phyloP scores from a whole-genome alignment of 768 basidiomycete species.

The Collybia mongolica region DNA sequence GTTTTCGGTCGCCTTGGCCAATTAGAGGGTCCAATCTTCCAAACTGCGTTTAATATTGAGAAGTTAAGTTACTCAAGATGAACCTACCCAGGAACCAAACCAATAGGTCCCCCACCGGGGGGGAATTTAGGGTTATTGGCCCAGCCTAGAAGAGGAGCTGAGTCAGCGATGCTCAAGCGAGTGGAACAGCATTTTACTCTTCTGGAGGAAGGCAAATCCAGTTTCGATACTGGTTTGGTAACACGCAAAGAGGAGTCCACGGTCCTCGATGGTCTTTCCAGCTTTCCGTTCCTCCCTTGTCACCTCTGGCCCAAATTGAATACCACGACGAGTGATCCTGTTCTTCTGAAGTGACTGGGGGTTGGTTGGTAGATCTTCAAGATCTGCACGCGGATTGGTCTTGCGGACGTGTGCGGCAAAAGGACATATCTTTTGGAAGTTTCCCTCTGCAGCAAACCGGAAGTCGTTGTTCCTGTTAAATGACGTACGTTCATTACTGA shows the following conservation, averaged over 20 bases:
- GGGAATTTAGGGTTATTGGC: slow-evolving; percentile 37
- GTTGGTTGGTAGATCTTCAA: slow-evolving; percentile 24
- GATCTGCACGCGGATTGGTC: slow-evolving; percentile 43
- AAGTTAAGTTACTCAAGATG: not conserved
- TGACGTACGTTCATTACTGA: not conserved
- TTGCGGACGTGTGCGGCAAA: slow-evolving; percentile 50
- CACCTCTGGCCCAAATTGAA: slow-evolving; percentile 53
- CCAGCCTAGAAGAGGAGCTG: slow-evolving; percentile 27
- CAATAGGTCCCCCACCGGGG: slow-evolving; percentile 22
- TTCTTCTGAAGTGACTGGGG: slow-evolving; percentile 20
- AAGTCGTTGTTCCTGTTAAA: slow-evolving; percentile 40
- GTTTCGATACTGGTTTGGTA: slow-evolving; percentile 40
- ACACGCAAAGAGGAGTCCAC: slow-evolving; percentile 46
- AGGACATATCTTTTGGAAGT: slow-evolving; percentile 39
- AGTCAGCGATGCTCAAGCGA: not conserved
- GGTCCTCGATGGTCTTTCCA: slow-evolving; percentile 40
- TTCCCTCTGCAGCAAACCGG: slow-evolving; percentile 31
- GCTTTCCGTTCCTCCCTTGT: slow-evolving; percentile 32
- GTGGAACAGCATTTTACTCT: slow-evolving; percentile 23
- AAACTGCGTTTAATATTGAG: not conserved
- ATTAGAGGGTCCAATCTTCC: slow-evolving; percentile 49
- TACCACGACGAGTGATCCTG: slow-evolving; percentile 47
- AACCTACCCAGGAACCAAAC: slow-evolving; percentile 27
- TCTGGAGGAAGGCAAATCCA: slow-evolving; percentile 43
- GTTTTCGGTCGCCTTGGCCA: slow-evolving; percentile 27